These are phyloP conservation scores for Cladobotryum protrusum DNA, from an alignment of 2,329 filamentous ascomycete genomes.

Conservation along the genomic window DNA sequence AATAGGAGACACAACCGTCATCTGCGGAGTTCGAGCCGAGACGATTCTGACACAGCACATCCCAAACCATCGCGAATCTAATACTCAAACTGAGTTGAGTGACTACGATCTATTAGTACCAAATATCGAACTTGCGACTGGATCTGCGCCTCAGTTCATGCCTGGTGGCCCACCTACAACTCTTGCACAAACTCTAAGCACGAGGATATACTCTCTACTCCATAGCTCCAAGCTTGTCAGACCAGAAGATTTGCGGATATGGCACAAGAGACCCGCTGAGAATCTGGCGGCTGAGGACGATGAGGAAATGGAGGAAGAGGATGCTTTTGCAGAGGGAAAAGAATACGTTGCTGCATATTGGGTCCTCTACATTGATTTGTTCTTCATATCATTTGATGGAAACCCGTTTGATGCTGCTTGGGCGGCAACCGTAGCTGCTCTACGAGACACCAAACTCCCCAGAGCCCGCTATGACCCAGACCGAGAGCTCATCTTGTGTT, in stretches of 20 bases:
- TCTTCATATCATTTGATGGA: constrained; percentile 88
- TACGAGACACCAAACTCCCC: constrained; percentile 72
- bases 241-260: constrained; percentile 65
- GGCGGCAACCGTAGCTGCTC: constrained; percentile 73
- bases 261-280: constrained; percentile 49
- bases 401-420: constrained; percentile 90
- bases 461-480: constrained; percentile 79
- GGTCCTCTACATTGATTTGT: constrained; percentile 91
- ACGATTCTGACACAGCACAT: constrained; percentile 71
- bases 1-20: constrained; percentile 84
- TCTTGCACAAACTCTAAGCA: constrained; percentile 78
- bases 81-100: constrained; percentile 42
- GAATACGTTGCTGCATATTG: constrained; percentile 75
- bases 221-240: constrained; percentile 64
- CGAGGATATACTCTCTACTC: constrained; percentile 69
- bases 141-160: constrained; percentile 77
- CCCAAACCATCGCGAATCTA: constrained; percentile 52
- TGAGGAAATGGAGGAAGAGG: constrained; percentile 32
- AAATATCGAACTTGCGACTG: constrained; percentile 88
- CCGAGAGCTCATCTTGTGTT: constrained; percentile 71
- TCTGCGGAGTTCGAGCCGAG: constrained; percentile 86
- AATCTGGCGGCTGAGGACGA: constrained; percentile 41
- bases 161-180: constrained; percentile 76
- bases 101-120: constrained; percentile 76
- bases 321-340: constrained; percentile 26